Evolutionary conservation across 345 rosid genomes (phyloP).

Genomic region (Gossypium anomalum): DNA sequence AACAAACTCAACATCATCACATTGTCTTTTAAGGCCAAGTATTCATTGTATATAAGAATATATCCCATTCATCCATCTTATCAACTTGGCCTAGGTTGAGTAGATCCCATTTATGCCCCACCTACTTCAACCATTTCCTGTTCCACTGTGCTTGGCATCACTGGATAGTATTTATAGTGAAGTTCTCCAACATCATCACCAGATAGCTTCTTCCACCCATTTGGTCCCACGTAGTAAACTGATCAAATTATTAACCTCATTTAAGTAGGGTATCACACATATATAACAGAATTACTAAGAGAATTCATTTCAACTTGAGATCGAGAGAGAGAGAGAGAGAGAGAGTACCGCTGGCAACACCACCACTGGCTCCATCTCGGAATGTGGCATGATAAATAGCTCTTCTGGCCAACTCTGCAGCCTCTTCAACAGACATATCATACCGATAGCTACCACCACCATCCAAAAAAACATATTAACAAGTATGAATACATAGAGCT

Average conservation of each 20-base stretch:
- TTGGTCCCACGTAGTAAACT: constrained; percentile 93
- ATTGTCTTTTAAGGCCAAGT: neutral
- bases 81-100: constrained; percentile 6
- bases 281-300: neutral
- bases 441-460: constrained; percentile 53
- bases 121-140: constrained; percentile 86
- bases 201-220: constrained; percentile 92
- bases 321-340: neutral
- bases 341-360: constrained; percentile 89
- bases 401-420: constrained; percentile 91
- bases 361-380: constrained; percentile 99
- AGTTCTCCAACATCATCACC: constrained; percentile 98
- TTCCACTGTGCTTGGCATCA: constrained; percentile 52
- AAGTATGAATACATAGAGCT: neutral
- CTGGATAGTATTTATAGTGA: constrained; percentile 79
- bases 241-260: constrained; percentile 19
- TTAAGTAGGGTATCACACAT: neutral
- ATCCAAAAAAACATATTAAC: neutral
- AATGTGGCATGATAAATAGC: constrained; percentile 97
- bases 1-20: neutral
- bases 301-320: neutral
- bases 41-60: constrained; percentile 2
- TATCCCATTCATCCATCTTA: neutral
- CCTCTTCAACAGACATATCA: constrained; percentile 89
- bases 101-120: constrained; percentile 22